These are phyloP conservation scores for Ilyonectria mors-panacis DNA, from an alignment of 2,329 filamentous ascomycete species.

Conservation along the genomic window DNA sequence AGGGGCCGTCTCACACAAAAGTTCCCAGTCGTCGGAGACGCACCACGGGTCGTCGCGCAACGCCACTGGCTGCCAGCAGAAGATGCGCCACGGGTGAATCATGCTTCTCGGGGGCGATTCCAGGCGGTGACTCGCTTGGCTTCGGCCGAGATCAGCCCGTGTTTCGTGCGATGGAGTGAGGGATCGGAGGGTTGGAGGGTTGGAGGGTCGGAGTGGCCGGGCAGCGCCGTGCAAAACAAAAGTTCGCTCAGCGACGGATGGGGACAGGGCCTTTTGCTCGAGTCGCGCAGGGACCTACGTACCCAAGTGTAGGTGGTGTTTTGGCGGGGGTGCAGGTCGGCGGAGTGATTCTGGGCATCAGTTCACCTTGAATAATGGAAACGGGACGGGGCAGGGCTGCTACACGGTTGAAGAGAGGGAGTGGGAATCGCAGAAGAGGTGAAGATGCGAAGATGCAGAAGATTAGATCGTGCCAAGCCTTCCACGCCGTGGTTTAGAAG, in stretches of 20 bases:
- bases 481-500: neutral
- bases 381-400: neutral
- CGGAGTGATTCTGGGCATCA: neutral
- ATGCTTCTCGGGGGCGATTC: neutral
- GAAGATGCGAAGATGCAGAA: neutral
- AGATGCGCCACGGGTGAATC: slow-evolving; percentile 6
- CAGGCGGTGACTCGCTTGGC: slow-evolving; percentile 8
- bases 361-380: neutral
- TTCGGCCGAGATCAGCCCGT: slow-evolving; percentile 18
- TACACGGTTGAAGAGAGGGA: neutral
- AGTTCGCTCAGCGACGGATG: slow-evolving; percentile 26
- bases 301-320: neutral
- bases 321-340: neutral
- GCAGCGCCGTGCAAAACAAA: slow-evolving; percentile 27
- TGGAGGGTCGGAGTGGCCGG: slow-evolving; percentile 11
- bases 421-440: neutral
- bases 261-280: slow-evolving; percentile 34
- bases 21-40: slow-evolving; percentile 23
- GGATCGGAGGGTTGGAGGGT: slow-evolving; percentile 14
- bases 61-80: slow-evolving; percentile 15
- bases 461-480: neutral
- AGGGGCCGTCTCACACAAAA: slow-evolving; percentile 25
- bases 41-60: slow-evolving; percentile 21
- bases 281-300: slow-evolving; percentile 28
- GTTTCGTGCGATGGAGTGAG: slow-evolving; percentile 16